Percentiles rank a stretch among this genome's conserved stretches.
These are phyloP conservation scores for Xylaria polymorpha DNA, from an alignment of 2,329 filamentous ascomycete species.

Conservation along the genomic window DNA sequence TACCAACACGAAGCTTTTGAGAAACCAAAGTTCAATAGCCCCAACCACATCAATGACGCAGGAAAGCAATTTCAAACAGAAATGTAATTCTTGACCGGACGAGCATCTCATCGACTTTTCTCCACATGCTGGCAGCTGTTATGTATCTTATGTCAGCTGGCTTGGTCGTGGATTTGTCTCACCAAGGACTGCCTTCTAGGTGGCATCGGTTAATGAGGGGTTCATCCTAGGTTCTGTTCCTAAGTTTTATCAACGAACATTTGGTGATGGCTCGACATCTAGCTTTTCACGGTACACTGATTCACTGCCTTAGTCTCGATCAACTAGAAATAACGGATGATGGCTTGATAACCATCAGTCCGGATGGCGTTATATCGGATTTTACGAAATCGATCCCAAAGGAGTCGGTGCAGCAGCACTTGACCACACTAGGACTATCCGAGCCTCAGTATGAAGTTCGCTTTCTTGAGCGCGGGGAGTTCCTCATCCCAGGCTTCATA, in stretches of 20 bases:
- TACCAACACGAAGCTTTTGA: not conserved
- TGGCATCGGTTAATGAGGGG: conserved; percentile 19
- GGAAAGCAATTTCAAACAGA: no score
- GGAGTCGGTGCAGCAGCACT: conserved; percentile 32
- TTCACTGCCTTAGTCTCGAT: conserved; percentile 54
- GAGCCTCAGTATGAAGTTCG: conserved; percentile 41
- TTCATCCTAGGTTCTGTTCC: not conserved
- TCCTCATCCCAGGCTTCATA: conserved; percentile 70
- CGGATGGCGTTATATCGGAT: conserved; percentile 45
- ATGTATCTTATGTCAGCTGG: conserved; percentile 20
- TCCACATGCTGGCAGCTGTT: conserved; percentile 23
- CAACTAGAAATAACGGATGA: conserved; percentile 55
- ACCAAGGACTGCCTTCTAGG: not conserved
- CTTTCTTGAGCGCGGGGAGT: conserved; percentile 56
- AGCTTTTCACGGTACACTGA: conserved; percentile 56
- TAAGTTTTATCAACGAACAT: conserved; percentile 9
- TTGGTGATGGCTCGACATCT: conserved; percentile 36
- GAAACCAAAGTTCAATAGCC: not conserved
- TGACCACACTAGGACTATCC: conserved; percentile 35
- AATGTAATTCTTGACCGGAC: no score
- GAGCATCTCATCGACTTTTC: no score
- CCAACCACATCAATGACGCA: no score
- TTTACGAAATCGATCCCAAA: conserved; percentile 41
- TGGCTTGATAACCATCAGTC: conserved; percentile 50
- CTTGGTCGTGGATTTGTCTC: not conserved